A percentile compares a stretch with the other conserved stretches of the same genome.
Evolutionary conservation across 2,329 filamentous ascomycete species (phyloP).

Genomic region (Rutstroemia sp.): DNA sequence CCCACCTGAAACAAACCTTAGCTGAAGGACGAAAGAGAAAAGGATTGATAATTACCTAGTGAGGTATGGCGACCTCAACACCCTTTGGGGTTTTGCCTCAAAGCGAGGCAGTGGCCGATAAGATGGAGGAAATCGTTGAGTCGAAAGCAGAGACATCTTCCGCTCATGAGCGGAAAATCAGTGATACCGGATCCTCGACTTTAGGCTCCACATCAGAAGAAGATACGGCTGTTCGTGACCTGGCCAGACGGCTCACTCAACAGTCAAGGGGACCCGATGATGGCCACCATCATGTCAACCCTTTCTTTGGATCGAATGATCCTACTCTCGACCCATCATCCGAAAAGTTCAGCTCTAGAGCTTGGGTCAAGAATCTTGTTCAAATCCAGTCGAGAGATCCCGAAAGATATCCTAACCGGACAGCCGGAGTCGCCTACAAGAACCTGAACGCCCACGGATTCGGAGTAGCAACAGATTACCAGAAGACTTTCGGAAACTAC

Average conservation of each 20-base stretch:
- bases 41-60: no score
- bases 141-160: not conserved
- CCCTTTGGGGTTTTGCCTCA: slow-evolving; percentile 11
- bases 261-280: not conserved
- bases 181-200: slow-evolving; percentile 3
- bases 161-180: not conserved
- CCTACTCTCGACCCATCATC: slow-evolving; percentile 48
- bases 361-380: slow-evolving; percentile 55
- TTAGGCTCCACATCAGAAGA: not conserved
- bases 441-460: slow-evolving; percentile 13
- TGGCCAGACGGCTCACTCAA: slow-evolving; percentile 5
- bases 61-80: slow-evolving; percentile 12
- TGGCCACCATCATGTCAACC: slow-evolving; percentile 34
- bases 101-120: slow-evolving; percentile 6
- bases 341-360: slow-evolving; percentile 44
- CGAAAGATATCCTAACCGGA: slow-evolving; percentile 32
- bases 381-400: slow-evolving; percentile 37
- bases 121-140: slow-evolving; percentile 1
- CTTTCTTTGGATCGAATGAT: slow-evolving; percentile 40
- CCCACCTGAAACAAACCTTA: not conserved
- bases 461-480: slow-evolving; percentile 27
- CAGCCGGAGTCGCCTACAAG: slow-evolving; percentile 12
- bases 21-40: not conserved
- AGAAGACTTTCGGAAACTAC: slow-evolving; percentile 57
- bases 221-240: not conserved